Evolutionary conservation across 345 rosid species (phyloP).

Genomic region (Pistacia vera): DNA sequence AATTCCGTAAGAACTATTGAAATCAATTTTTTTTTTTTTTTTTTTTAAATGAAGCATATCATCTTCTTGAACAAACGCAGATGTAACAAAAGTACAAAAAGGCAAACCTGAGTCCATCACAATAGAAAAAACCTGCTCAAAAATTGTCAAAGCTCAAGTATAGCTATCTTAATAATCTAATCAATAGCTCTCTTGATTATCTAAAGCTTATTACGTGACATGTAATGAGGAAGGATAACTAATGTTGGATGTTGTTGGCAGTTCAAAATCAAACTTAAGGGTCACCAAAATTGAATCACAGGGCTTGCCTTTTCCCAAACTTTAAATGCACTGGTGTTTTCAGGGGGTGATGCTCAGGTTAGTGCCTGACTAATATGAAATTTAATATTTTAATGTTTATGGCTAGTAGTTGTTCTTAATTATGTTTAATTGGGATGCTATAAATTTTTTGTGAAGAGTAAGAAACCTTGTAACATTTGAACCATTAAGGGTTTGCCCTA

Average conservation of each 20-base stretch:
- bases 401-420: too few species aligned
- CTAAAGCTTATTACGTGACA: not conserved
- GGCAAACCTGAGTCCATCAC: not conserved
- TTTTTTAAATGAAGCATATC: not conserved
- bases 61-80: not conserved
- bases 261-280: slow-evolving; percentile 47
- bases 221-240: slow-evolving; percentile 7
- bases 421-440: too few species aligned
- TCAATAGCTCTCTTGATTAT: not conserved
- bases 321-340: slow-evolving; percentile 68
- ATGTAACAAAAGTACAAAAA: too few species aligned
- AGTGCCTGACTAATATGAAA: not conserved
- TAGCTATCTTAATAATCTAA: not conserved
- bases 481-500: too few species aligned
- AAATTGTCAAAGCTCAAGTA: not conserved
- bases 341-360: slow-evolving; percentile 91
- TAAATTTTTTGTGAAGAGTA: too few species aligned
- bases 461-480: too few species aligned
- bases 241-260: slow-evolving; percentile 22
- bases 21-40: not conserved
- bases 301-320: slow-evolving; percentile 80
- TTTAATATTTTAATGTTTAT: not conserved
- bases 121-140: too few species aligned
- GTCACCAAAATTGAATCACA: slow-evolving; percentile 77
- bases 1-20: not conserved